Evolutionary conservation across 106 monocot genomes (phyloP).

Genomic region (Ottelia alismoides): DNA sequence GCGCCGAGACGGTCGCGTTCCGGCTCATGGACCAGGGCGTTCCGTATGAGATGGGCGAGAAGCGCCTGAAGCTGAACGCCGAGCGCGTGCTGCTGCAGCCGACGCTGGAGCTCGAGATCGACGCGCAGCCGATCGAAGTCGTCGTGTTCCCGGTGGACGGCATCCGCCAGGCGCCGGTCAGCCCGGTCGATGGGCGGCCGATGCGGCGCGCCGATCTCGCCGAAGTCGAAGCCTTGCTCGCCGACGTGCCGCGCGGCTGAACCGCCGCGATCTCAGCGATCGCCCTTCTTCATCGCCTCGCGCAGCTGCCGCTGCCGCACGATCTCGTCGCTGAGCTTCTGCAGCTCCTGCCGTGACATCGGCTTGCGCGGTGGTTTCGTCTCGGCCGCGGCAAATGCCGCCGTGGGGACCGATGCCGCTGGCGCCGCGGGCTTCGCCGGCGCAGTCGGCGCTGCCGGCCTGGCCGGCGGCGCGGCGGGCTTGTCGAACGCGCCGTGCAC

Average conservation of each 20-base stretch:
- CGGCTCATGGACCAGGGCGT: not conserved
- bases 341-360: too few species aligned
- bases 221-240: not conserved
- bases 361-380: too few species aligned
- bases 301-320: too few species aligned
- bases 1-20: not conserved
- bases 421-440: too few species aligned
- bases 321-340: not conserved
- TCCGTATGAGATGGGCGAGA: not conserved
- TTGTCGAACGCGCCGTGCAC: too few species aligned
- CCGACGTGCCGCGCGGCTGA: too few species aligned
- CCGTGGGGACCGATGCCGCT: too few species aligned
- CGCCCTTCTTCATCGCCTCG: too few species aligned
- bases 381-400: too few species aligned
- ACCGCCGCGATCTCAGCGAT: too few species aligned
- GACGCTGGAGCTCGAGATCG: not conserved
- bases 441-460: too few species aligned
- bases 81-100: not conserved
- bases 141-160: not conserved
- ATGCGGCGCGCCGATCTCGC: not conserved
- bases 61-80: not conserved
- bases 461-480: too few species aligned
- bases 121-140: not conserved
- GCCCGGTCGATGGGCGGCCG: not conserved
- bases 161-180: not conserved